Conservation (phyloP, 1,139 yeast species). For the Suhomyces bokatorum region DNA sequence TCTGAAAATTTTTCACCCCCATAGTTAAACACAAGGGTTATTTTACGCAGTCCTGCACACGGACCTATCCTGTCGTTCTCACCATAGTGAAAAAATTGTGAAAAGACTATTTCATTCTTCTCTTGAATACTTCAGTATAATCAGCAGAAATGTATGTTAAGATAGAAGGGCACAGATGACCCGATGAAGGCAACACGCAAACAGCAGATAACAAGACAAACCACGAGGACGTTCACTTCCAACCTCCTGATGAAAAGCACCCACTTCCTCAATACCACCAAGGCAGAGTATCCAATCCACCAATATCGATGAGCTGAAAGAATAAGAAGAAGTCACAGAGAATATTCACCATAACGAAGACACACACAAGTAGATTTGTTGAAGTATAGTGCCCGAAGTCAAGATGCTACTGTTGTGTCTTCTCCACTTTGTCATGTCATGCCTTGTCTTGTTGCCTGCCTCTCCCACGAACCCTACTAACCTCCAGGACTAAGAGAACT, state of each 20-base stretch:
- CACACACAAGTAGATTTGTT: too few relatives aligned
- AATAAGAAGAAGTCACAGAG: too few relatives aligned
- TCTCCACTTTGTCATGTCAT: too few relatives aligned
- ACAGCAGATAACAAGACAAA: not conserved
- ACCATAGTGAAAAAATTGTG: constrained; percentile 11
- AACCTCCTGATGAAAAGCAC: not conserved
- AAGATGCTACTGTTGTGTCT: too few relatives aligned
- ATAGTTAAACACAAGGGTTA: constrained; percentile 1
- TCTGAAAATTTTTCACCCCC: constrained; percentile 7
- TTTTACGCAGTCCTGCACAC: constrained; percentile 8
- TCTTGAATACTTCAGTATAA: constrained; percentile 15
- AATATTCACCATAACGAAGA: too few relatives aligned
- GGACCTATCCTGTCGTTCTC: constrained; percentile 3
- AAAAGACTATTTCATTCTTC: constrained; percentile 12
- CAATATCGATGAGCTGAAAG: too few relatives aligned
- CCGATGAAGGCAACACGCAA: not conserved
- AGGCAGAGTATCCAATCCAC: not conserved
- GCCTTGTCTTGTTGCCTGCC: not conserved
- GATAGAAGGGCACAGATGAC: constrained; percentile 1
- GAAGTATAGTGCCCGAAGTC: not conserved
- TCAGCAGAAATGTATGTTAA: constrained; percentile 20
- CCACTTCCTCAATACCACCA: too few relatives aligned
- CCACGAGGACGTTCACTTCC: not conserved
- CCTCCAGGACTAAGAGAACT: constrained; percentile 95
- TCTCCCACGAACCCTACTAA: constrained; percentile 24